These are phyloP conservation scores for Medicago lupulina DNA, from an alignment of 306 rosid species.

Conservation along the genomic window DNA sequence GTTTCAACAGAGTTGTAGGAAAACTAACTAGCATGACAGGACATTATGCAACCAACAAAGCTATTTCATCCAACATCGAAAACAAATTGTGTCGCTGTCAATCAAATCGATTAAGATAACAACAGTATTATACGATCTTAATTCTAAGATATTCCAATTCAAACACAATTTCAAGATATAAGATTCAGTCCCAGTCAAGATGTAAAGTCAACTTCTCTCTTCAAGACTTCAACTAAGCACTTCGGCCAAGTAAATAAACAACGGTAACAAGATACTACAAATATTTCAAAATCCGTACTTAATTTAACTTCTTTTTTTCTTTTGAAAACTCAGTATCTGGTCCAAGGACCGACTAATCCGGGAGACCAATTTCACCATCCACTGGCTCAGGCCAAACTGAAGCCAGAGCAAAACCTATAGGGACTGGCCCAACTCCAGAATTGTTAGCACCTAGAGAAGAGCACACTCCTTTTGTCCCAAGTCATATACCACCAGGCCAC, in stretches of 20 bases:
- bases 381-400: too few relatives aligned
- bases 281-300: slow-evolving; percentile 25
- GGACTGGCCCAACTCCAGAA: too few relatives aligned
- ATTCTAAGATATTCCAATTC: slow-evolving; percentile 23
- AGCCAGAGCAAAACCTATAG: too few relatives aligned
- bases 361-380: too few relatives aligned
- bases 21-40: slow-evolving; percentile 31
- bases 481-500: too few relatives aligned
- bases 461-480: too few relatives aligned
- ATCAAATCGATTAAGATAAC: slow-evolving; percentile 22
- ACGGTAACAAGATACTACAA: neutral
- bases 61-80: slow-evolving; percentile 36
- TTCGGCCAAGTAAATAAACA: neutral
- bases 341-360: too few relatives aligned
- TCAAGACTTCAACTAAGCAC: slow-evolving; percentile 1
- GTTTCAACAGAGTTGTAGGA: slow-evolving; percentile 37
- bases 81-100: neutral
- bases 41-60: slow-evolving; percentile 28
- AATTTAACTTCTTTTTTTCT: neutral
- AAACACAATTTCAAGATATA: slow-evolving; percentile 26
- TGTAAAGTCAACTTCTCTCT: slow-evolving; percentile 24
- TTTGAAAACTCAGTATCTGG: too few relatives aligned
- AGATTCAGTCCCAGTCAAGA: slow-evolving; percentile 29
- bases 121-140: slow-evolving; percentile 24
- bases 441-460: too few relatives aligned